Evolutionary conservation across 306 rosid genomes (phyloP).

Genomic region (Ormosia emarginata): DNA sequence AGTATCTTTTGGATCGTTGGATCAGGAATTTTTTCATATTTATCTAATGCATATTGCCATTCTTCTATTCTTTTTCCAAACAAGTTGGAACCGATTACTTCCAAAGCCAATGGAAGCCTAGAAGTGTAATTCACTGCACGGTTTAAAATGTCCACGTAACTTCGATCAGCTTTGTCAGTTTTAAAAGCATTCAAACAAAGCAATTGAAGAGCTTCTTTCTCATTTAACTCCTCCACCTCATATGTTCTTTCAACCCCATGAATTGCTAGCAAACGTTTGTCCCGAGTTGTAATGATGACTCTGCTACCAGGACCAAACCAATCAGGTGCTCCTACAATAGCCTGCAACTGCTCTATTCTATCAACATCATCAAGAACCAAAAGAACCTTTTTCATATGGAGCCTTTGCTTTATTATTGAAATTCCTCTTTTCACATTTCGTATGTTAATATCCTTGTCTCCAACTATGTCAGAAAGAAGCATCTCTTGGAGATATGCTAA

Average conservation of each 20-base stretch:
- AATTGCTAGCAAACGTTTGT: not conserved
- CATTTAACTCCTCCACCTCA: not conserved
- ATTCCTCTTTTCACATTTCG: too few relatives aligned
- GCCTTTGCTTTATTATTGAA: too few relatives aligned
- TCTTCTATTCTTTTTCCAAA: not conserved
- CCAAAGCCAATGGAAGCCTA: slow-evolving; percentile 1
- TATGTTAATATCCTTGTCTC: too few relatives aligned
- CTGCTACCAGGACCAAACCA: slow-evolving; percentile 34
- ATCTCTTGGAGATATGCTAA: too few relatives aligned
- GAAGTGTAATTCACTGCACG: not conserved
- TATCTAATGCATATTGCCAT: not conserved
- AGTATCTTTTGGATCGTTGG: not conserved
- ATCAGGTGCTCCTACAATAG: not conserved
- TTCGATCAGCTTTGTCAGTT: not conserved
- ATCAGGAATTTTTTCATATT: not conserved
- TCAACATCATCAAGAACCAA: slow-evolving; percentile 25
- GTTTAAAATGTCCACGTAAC: not conserved
- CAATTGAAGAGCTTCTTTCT: not conserved
- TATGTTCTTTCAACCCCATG: not conserved
- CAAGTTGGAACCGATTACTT: not conserved
- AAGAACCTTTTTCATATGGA: not conserved
- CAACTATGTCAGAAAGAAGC: too few relatives aligned
- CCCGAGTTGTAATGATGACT: slow-evolving; percentile 29
- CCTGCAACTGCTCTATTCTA: not conserved
- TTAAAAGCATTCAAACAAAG: not conserved